phyloP scores from a whole-genome alignment of 805 yeast genomes.

The Metschnikowia bowlesiae region DNA sequence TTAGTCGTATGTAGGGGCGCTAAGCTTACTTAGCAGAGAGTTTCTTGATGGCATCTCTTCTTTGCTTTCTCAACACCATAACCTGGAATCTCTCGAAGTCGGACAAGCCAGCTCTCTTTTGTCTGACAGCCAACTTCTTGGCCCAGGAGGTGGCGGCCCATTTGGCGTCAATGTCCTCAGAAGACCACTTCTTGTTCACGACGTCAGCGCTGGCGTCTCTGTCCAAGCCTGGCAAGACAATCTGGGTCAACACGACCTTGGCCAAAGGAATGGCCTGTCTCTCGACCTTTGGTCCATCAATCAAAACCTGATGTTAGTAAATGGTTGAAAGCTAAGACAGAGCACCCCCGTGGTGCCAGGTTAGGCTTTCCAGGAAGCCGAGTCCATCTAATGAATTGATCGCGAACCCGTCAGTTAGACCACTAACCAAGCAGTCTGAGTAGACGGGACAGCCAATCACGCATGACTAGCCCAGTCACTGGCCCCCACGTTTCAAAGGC shows the following conservation, averaged over 20 bases:
- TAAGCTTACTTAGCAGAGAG: slow-evolving; percentile 81
- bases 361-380: too few species aligned
- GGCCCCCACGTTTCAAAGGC: too few species aligned
- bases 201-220: slow-evolving; percentile 89
- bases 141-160: slow-evolving; percentile 97
- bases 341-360: too few species aligned
- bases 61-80: slow-evolving; percentile 94
- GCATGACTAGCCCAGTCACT: too few species aligned
- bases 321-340: neutral
- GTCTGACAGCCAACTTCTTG: slow-evolving; percentile 93
- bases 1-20: slow-evolving; percentile 20
- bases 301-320: slow-evolving; percentile 55
- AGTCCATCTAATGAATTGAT: too few species aligned
- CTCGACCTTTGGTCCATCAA: slow-evolving; percentile 95
- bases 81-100: slow-evolving; percentile 99
- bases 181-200: slow-evolving; percentile 89
- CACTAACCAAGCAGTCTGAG: too few species aligned
- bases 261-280: slow-evolving; percentile 90
- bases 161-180: slow-evolving; percentile 81
- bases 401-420: too few species aligned
- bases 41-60: slow-evolving; percentile 90
- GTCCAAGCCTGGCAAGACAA: slow-evolving; percentile 79
- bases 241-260: slow-evolving; percentile 89
- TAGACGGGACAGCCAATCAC: too few species aligned
- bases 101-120: slow-evolving; percentile 85